Conservation (phyloP, 2,329 filamentous ascomycete genomes). For the Verticillium klebahnii region DNA sequence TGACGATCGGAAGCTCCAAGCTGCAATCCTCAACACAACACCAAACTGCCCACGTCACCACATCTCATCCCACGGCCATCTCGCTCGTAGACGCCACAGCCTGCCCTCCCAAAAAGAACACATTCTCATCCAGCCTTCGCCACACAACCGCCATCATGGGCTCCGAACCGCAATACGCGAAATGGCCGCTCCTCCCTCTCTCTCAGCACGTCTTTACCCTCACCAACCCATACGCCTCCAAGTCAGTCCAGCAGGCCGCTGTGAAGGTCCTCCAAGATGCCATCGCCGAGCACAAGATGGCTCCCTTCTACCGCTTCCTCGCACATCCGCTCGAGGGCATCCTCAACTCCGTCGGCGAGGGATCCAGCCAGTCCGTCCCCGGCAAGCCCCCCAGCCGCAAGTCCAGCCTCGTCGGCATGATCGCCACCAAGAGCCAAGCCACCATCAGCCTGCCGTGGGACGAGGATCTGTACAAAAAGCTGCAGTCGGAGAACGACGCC, state of each 20-base stretch:
- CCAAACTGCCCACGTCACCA: not conserved
- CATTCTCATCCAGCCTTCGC: not conserved
- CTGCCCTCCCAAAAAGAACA: not conserved
- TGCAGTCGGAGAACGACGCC: slow-evolving; percentile 72
- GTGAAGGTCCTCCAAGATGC: slow-evolving; percentile 75
- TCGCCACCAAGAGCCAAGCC: slow-evolving; percentile 64
- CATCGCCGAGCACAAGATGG: slow-evolving; percentile 81
- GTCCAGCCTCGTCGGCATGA: slow-evolving; percentile 67
- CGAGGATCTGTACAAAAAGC: slow-evolving; percentile 74
- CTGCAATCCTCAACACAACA: not conserved
- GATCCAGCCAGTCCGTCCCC: slow-evolving; percentile 36
- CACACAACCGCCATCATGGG: slow-evolving; percentile 51
- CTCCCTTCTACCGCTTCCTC: slow-evolving; percentile 78
- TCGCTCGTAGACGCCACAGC: slow-evolving; percentile 10
- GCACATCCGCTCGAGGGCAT: slow-evolving; percentile 79
- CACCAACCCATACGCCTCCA: slow-evolving; percentile 71
- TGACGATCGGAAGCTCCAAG: not conserved
- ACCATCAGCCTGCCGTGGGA: slow-evolving; percentile 81
- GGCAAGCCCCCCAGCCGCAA: slow-evolving; percentile 62
- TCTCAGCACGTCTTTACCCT: slow-evolving; percentile 83
- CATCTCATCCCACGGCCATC: not conserved
- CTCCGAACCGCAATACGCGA: slow-evolving; percentile 79
- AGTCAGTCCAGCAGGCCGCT: slow-evolving; percentile 62
- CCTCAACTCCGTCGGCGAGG: slow-evolving; percentile 71
- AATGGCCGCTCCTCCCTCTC: slow-evolving; percentile 77